Evolutionary conservation across 176 grass and related monocot genomes (phyloP).

Genomic region (Triticum timopheevii): DNA sequence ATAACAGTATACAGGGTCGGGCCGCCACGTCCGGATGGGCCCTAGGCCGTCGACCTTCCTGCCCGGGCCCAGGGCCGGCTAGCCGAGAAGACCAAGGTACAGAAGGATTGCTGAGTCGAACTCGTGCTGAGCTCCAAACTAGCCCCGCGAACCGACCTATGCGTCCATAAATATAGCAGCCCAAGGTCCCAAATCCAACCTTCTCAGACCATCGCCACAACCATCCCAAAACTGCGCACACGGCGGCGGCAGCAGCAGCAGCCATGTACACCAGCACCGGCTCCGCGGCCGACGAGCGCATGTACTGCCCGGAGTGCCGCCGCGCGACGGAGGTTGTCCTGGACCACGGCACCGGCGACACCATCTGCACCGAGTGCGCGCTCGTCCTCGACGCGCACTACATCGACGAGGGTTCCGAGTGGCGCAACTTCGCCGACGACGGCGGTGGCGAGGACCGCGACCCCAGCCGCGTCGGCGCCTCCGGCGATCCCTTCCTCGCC

Average conservation of each 20-base stretch:
- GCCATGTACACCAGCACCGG: not conserved
- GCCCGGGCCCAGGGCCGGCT: too few species aligned
- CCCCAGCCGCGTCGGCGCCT: constrained; percentile 45
- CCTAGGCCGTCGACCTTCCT: too few species aligned
- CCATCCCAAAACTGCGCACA: not conserved
- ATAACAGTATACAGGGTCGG: too few species aligned
- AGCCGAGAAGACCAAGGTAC: too few species aligned
- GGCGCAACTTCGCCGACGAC: constrained; percentile 53
- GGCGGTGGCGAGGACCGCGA: constrained; percentile 40
- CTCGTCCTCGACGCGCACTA: constrained; percentile 46
- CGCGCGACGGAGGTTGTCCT: constrained; percentile 32
- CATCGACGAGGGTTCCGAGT: constrained; percentile 57
- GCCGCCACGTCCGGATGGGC: too few species aligned
- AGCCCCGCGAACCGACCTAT: not conserved
- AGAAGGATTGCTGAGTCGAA: not conserved
- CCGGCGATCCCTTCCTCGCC: constrained; percentile 42
- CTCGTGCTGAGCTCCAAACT: not conserved
- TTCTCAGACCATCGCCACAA: not conserved
- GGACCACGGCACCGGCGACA: constrained; percentile 54
- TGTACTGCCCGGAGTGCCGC: constrained; percentile 42
- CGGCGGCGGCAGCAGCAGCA: not conserved
- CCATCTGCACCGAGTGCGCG: constrained; percentile 54
- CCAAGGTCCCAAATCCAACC: not conserved
- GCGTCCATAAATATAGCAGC: not conserved
- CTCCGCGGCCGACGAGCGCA: not conserved